Percentiles rank a stretch among this genome's conserved stretches.
phyloP scores from a whole-genome alignment of 1,284 basidiomycete species.

The Peniophora sp. region DNA sequence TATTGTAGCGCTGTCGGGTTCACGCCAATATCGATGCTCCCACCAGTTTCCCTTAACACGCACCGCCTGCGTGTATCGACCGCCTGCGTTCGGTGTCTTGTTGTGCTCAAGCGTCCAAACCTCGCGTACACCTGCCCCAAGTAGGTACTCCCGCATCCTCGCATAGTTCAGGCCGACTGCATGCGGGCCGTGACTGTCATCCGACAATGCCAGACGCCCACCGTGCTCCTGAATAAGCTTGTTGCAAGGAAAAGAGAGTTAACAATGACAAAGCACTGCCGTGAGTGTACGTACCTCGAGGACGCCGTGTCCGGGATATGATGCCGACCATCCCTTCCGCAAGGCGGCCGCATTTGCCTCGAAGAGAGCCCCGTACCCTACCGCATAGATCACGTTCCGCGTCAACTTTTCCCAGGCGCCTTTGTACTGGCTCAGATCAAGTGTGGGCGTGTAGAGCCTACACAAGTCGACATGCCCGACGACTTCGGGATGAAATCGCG shows the following conservation, averaged over 20 bases:
- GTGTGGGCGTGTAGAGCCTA: slow-evolving; percentile 65
- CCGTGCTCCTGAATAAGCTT: slow-evolving; percentile 62
- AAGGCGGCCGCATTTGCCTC: slow-evolving; percentile 93
- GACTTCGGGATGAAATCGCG: slow-evolving; percentile 76
- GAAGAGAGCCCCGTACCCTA: slow-evolving; percentile 85
- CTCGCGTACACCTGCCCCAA: slow-evolving; percentile 47
- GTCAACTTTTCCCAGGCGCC: slow-evolving; percentile 59
- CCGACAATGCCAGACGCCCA: slow-evolving; percentile 83
- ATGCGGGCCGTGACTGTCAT: slow-evolving; percentile 91
- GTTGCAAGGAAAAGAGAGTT: slow-evolving; percentile 3
- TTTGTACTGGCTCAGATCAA: slow-evolving; percentile 47
- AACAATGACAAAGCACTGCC: neutral
- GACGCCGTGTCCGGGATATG: slow-evolving; percentile 81
- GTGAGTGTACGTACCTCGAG: slow-evolving; percentile 48
- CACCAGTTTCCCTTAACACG: slow-evolving; percentile 45
- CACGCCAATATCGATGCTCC: slow-evolving; percentile 49
- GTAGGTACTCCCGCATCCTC: slow-evolving; percentile 63
- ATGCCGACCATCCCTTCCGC: slow-evolving; percentile 81
- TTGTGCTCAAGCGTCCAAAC: slow-evolving; percentile 58
- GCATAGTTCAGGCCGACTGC: slow-evolving; percentile 86
- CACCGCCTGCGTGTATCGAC: slow-evolving; percentile 36
- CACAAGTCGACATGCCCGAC: slow-evolving; percentile 93
- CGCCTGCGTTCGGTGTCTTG: slow-evolving; percentile 29
- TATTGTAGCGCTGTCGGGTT: neutral
- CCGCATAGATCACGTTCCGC: slow-evolving; percentile 72